Evolutionary conservation across 345 rosid species (phyloP).

Genomic region (Adansonia digitata): DNA sequence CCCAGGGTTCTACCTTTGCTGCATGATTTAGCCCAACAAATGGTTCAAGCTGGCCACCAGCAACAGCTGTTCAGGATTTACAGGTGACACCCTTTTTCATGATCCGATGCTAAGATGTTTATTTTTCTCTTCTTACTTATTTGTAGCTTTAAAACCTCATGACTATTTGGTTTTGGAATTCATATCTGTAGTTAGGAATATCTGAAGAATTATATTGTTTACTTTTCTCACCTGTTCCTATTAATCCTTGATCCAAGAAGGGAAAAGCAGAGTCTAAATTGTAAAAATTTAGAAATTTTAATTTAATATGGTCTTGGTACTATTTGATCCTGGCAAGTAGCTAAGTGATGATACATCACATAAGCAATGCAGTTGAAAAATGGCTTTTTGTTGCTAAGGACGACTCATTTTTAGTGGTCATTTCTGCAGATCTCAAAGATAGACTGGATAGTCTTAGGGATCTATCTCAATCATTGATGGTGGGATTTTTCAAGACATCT

Average conservation of each 20-base stretch:
- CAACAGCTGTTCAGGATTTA: constrained; percentile 76
- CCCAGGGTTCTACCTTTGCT: constrained; percentile 82
- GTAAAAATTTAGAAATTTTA: background rate
- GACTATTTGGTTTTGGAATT: constrained; percentile 1
- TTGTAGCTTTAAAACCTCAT: background rate
- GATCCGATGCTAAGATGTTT: constrained; percentile 43
- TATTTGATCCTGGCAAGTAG: background rate
- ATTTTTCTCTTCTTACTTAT: background rate
- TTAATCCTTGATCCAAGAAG: background rate
- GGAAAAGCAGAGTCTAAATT: background rate
- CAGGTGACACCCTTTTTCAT: constrained; percentile 39
- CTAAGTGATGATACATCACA: background rate
- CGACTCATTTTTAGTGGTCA: background rate
- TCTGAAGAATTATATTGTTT: background rate
- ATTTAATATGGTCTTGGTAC: background rate
- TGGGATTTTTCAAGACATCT: background rate
- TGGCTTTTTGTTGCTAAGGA: background rate
- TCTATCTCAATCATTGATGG: background rate
- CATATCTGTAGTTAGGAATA: background rate
- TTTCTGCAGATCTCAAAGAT: background rate
- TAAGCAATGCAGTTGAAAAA: background rate
- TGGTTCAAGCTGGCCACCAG: constrained; percentile 89
- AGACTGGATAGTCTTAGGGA: background rate
- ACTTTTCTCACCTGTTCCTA: background rate
- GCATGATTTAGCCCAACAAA: constrained; percentile 75